Base-by-base conservation (phyloP, 2,329 filamentous ascomycete genomes). In the Diplodia seriata region DNA sequence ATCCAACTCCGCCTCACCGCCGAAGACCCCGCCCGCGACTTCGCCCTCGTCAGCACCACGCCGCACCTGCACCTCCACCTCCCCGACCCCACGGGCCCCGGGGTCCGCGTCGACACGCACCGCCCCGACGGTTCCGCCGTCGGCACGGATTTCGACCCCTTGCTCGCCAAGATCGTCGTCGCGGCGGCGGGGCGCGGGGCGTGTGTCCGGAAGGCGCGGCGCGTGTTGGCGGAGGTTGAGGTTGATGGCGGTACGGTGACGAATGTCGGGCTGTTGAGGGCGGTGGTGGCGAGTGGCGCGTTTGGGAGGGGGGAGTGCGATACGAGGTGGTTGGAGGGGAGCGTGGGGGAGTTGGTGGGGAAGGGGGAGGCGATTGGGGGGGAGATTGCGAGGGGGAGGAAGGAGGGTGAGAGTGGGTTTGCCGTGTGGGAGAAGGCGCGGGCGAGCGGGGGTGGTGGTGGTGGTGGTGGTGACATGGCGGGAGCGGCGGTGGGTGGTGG, bases 241-340 rank as follows among this genome's bases (percentile, higher is more conserved):
- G 81, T 90, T n/a, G 74, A 72, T 0, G 87, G 87, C 1, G 88
- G 87, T 1, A 79, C 90, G 4, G 85, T 85, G 70, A 89, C 87
- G 0, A 89, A 88, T 68, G 70, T 89, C 18, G 77, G 81, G 59
- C 75, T 89, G 1, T 79, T 90, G 0, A 78, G 81, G 49, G 86
- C 83, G 0, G 86, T 89, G 18, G 76, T 87, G 4, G 76, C 77
- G 0, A 84, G 85, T 70, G 70, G 76, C 1, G 82, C 84, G 51
- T 89, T 90, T 70, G 66, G 78, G 0, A 69, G 74, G 0, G 83
- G 85, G 9, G 70, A 70, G 1, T 84, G 83, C 68, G 84, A 87
- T 70, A 89, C 86, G 0, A 82, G 83, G 71, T 89, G 87, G 88
- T 79, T 90, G 1, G 85, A 87, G 73, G 70, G 73, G 20, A 81